A percentile compares a stretch with the other conserved stretches of the same genome.
phyloP scores from a whole-genome alignment of 306 rosid species.

The Acacia crassicarpa region DNA sequence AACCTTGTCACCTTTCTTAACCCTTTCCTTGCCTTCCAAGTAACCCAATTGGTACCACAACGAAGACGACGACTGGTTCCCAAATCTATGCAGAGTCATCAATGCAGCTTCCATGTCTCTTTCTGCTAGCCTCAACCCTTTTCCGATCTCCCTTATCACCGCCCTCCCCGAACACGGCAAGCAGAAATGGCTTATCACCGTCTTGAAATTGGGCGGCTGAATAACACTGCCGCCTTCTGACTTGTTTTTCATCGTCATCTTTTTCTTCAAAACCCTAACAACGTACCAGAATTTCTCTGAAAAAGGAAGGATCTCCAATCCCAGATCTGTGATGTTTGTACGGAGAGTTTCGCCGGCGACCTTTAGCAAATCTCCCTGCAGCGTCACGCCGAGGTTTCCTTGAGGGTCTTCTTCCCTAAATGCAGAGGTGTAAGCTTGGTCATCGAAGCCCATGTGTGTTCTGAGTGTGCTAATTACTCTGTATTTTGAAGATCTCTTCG shows the following conservation, averaged over 20 bases:
- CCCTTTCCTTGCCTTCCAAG: constrained; percentile 75
- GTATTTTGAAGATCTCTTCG: constrained; percentile 58
- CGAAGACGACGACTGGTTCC: constrained; percentile 80
- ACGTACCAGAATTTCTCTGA: constrained; percentile 51
- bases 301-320: constrained; percentile 55
- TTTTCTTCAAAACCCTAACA: constrained; percentile 34
- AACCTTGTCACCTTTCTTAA: constrained; percentile 56
- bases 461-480: constrained; percentile 43
- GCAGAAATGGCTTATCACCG: constrained; percentile 61
- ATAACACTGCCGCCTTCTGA: constrained; percentile 28
- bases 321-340: constrained; percentile 47
- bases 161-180: constrained; percentile 69
- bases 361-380: constrained; percentile 47
- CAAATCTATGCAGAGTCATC: constrained; percentile 86
- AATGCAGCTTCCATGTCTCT: constrained; percentile 66
- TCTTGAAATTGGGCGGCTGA: constrained; percentile 70
- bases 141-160: constrained; percentile 60
- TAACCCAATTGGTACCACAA: constrained; percentile 83
- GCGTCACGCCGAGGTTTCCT: constrained; percentile 78
- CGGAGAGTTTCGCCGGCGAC: constrained; percentile 73
- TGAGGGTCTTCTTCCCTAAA: constrained; percentile 70
- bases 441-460: constrained; percentile 72
- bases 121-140: constrained; percentile 72
- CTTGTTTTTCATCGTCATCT: constrained; percentile 31
- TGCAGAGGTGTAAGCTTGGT: constrained; percentile 66